These are phyloP conservation scores for Rosa persica DNA, from an alignment of 306 rosid species.

Conservation along the genomic window DNA sequence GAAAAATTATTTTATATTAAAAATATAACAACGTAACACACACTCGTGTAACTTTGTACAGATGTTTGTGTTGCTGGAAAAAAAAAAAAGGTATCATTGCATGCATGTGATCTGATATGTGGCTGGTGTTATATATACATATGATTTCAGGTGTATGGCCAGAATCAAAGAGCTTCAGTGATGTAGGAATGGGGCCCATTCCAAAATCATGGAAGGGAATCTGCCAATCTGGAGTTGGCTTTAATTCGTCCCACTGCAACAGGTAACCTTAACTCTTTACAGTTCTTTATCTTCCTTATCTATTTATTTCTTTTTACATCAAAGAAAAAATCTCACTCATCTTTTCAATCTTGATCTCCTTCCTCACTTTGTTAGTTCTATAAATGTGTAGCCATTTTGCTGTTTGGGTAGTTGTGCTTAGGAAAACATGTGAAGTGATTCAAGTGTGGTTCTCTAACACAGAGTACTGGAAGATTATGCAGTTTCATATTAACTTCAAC, in stretches of 20 bases:
- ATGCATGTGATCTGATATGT: conserved; percentile 3
- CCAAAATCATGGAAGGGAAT: conserved; percentile 80
- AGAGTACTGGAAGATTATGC: conserved; percentile 1
- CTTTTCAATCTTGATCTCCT: neutral
- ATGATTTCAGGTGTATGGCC: conserved; percentile 75
- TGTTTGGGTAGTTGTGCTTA: conserved; percentile 1
- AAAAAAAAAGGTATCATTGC: neutral
- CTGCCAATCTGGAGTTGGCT: conserved; percentile 66
- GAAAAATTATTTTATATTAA: neutral
- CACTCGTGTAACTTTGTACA: neutral
- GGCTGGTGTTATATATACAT: neutral
- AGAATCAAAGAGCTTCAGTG: conserved; percentile 76
- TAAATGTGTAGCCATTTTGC: neutral
- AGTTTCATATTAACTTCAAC: neutral
- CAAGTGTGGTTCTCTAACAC: neutral
- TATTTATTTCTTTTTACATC: neutral
- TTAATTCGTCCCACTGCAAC: conserved; percentile 60
- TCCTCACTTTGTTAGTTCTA: neutral
- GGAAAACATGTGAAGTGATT: conserved; percentile 8
- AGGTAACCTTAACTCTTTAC: conserved; percentile 33
- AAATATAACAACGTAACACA: neutral
- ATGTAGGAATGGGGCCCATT: conserved; percentile 67
- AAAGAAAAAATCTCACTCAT: neutral
- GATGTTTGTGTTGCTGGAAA: neutral
- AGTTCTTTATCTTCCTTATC: neutral